Evolutionary conservation across 495 filamentous ascomycete genomes (phyloP), one percentile per base, ranked within the genome.

Genomic region (Podospora sp.): DNA sequence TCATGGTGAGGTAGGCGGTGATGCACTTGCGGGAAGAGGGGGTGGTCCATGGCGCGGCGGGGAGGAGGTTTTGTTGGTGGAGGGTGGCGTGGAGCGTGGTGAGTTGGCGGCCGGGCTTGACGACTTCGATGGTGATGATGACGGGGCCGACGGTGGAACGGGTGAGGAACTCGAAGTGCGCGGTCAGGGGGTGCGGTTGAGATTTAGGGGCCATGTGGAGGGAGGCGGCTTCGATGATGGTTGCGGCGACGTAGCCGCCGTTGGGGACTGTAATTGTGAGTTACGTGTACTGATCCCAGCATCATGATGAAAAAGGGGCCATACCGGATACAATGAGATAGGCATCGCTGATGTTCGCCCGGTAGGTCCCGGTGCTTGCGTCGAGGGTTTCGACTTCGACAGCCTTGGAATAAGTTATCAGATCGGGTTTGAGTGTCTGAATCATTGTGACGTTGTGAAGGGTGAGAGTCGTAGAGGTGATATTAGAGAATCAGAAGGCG

Each of bases 121-220:
- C 77, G 66, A 94, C 90, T 60, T 89, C 82, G 52, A 96, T 83
- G 18, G 81, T 80, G 68, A 96, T 82, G 0, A 77, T 73, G 6
- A 87, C 90, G 0, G 86, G 84, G 6, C 91, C 92, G 2, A 77
- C 78, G 33, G 86, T 75, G 11, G 90, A 92, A 65, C 91, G 87
- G 6, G 86, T 86, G 25, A 93, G 84, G 79, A 91, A 96, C 46
- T 88, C 83, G 51, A 92, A 86, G 69, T 93, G 90, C n/a, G 91
- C 72, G 69, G 89, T 72, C 67, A 91, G 75, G 68, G 87, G 75
- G 79, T 90, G 80, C 27, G 87, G 82, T 78, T 90, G 88, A 69
- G 86, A 83, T 57, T 86, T 85, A 0, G 77, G 76, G 36, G 82
- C 71, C 62, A 92, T 87, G 76, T 94, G 90, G 16, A 78, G 80